A percentile compares a stretch with the other conserved stretches of the same genome.
Evolutionary conservation across 2,329 filamentous ascomycete species (phyloP).

Genomic region (Aspergillus tubingensis): DNA sequence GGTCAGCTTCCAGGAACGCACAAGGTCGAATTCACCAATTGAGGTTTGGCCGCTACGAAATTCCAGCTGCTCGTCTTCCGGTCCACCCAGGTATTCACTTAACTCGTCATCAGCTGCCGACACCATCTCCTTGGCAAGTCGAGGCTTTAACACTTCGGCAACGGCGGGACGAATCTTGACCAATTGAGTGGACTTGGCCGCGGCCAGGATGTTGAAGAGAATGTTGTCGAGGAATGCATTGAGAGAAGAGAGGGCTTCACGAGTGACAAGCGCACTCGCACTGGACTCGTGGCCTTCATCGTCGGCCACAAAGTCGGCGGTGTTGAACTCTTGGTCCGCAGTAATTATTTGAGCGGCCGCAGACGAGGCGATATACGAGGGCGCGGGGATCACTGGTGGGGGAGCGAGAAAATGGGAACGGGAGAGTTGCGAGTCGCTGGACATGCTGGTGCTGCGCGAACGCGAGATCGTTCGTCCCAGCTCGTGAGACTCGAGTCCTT

Average conservation of each 20-base stretch:
- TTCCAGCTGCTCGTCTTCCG: conserved; percentile 71
- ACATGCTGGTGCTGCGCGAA: conserved; percentile 44
- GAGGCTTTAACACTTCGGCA: conserved; percentile 81
- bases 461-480: conserved; percentile 32
- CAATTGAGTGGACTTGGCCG: conserved; percentile 76
- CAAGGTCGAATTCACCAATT: conserved; percentile 76
- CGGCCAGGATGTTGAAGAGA: conserved; percentile 83
- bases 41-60: conserved; percentile 55
- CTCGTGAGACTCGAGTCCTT: conserved; percentile 34
- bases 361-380: conserved; percentile 83
- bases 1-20: conserved; percentile 90
- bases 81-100: conserved; percentile 79
- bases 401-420: conserved; percentile 59
- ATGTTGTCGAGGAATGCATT: conserved; percentile 94
- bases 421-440: conserved; percentile 38
- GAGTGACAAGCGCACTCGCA: conserved; percentile 72
- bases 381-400: conserved; percentile 71
- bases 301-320: conserved; percentile 69
- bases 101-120: conserved; percentile 83
- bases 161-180: conserved; percentile 77
- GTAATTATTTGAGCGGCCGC: conserved; percentile 91
- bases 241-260: conserved; percentile 71
- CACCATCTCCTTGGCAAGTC: conserved; percentile 82
- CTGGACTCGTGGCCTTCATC: conserved; percentile 65
- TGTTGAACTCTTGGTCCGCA: conserved; percentile 77